phyloP scores from a whole-genome alignment of 148 eudicot species.

The Heliosperma pusillum region DNA sequence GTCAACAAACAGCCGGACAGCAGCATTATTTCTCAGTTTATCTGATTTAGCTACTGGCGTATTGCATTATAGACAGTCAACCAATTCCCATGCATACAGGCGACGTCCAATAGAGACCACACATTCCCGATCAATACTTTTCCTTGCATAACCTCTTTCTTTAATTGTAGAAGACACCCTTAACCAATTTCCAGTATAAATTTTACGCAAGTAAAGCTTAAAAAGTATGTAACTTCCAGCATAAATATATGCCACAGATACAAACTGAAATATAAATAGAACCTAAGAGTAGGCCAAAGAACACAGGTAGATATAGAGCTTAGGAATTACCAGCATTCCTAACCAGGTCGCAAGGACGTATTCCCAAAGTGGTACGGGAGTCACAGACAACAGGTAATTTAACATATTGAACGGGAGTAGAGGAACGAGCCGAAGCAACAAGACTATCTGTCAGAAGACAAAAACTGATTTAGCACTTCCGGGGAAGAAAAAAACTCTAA shows the following conservation, averaged over 20 bases:
- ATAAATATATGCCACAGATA: background rate
- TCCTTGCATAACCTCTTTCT: too few species aligned
- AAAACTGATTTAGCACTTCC: constrained; percentile 9
- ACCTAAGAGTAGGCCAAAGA: background rate
- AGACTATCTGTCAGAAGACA: constrained; percentile 62
- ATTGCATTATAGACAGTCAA: background rate
- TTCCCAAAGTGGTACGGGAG: constrained; percentile 77
- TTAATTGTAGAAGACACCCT: too few species aligned
- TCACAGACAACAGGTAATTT: constrained; percentile 92
- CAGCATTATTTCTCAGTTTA: background rate
- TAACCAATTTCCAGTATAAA: background rate
- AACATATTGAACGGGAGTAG: constrained; percentile 85
- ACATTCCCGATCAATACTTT: background rate
- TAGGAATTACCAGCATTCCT: constrained; percentile 84
- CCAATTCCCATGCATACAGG: background rate
- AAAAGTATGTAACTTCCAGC: background rate
- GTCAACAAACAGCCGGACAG: too few species aligned
- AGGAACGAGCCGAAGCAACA: constrained; percentile 92
- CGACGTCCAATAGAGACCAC: background rate
- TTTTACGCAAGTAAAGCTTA: background rate
- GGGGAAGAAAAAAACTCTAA: background rate
- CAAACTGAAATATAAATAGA: background rate
- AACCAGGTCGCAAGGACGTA: constrained; percentile 91
- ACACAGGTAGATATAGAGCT: constrained; percentile 9
- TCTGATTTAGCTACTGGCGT: background rate